Conservation (phyloP, 306 rosid species). For the Urtica urens region DNA sequence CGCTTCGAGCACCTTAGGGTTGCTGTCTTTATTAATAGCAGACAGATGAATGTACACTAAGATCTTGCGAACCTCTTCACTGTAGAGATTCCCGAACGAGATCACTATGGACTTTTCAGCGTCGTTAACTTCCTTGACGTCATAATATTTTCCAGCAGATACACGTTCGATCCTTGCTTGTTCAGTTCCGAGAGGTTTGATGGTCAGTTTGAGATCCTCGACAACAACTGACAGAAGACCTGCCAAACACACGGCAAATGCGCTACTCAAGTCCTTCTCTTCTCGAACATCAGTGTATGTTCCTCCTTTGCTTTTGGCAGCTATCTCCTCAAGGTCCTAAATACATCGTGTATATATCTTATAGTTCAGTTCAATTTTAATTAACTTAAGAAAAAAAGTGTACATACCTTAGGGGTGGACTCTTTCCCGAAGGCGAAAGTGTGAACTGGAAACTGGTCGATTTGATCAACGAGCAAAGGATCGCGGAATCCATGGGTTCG, state of each 20-base stretch:
- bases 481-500: not conserved
- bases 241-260: conserved; percentile 24
- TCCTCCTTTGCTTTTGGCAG: conserved; percentile 18
- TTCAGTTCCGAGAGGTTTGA: not conserved
- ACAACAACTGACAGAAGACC: conserved; percentile 31
- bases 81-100: conserved; percentile 3
- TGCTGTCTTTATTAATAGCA: no score
- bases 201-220: conserved; percentile 21
- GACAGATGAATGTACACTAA: conserved; percentile 2
- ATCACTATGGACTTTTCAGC: not conserved
- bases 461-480: not conserved
- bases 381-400: no score
- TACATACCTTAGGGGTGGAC: no score
- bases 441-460: not conserved
- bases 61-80: conserved; percentile 5
- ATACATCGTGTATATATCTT: no score
- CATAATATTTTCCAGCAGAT: not conserved
- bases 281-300: conserved; percentile 16
- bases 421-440: conserved; percentile 4
- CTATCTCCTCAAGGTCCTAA: conserved; percentile 9
- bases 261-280: conserved; percentile 1
- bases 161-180: not conserved
- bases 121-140: not conserved
- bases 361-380: no score
- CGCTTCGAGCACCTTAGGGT: no score